Evolutionary conservation across 495 filamentous ascomycete genomes (phyloP).

Genomic region (Apiosordaria backusii): DNA sequence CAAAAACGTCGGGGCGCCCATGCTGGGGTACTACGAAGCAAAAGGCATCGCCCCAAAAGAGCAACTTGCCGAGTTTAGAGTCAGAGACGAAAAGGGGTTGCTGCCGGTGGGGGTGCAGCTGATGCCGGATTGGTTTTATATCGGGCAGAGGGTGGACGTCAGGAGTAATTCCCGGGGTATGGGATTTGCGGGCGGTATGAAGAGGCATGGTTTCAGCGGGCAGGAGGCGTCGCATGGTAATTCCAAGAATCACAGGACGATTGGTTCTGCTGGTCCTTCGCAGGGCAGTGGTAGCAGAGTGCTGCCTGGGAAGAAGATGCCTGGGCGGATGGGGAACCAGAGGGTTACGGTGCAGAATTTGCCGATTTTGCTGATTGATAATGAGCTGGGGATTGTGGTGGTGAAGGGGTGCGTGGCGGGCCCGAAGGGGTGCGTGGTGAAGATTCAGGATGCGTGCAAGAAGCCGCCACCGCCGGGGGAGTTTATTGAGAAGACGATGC

Average conservation of each 20-base stretch:
- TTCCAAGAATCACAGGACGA: slow-evolving; percentile 82
- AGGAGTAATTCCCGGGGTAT: slow-evolving; percentile 73
- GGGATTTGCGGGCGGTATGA: slow-evolving; percentile 97
- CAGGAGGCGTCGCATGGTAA: slow-evolving; percentile 93
- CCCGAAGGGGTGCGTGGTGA: slow-evolving; percentile 76
- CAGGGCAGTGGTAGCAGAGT: slow-evolving; percentile 92
- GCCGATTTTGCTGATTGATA: slow-evolving; percentile 81
- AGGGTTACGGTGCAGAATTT: slow-evolving; percentile 85
- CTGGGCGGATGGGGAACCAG: slow-evolving; percentile 87
- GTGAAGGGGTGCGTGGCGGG: slow-evolving; percentile 81
- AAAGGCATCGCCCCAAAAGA: slow-evolving; percentile 77
- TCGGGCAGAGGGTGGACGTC: slow-evolving; percentile 88
- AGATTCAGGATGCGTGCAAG: slow-evolving; percentile 88
- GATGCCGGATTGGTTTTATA: slow-evolving; percentile 77
- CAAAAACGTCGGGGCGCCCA: slow-evolving; percentile 69
- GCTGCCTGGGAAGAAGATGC: slow-evolving; percentile 94
- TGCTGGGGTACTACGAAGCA: slow-evolving; percentile 80
- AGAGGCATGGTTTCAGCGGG: slow-evolving; percentile 80
- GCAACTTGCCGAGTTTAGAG: slow-evolving; percentile 80
- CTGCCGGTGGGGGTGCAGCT: slow-evolving; percentile 68
- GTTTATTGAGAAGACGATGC: slow-evolving; percentile 37
- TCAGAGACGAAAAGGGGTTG: slow-evolving; percentile 70
- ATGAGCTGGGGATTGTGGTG: slow-evolving; percentile 78
- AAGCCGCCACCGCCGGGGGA: slow-evolving; percentile 70
- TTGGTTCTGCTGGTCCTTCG: slow-evolving; percentile 80